Conservation (phyloP, 352 stramenopile genomes). For the Aphanomyces astaci region DNA sequence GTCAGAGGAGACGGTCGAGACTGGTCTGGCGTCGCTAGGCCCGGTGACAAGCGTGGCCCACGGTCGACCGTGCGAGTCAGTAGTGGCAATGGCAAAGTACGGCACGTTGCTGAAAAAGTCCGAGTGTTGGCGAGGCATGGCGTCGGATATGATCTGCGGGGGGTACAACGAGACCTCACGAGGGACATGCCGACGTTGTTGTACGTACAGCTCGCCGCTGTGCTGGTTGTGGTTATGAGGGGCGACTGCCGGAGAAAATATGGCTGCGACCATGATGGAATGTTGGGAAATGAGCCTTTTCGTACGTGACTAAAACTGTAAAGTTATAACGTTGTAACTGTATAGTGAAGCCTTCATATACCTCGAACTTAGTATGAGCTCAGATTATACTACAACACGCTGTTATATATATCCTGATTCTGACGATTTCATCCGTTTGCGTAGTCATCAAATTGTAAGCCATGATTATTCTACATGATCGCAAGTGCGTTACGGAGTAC, state of each 20-base stretch:
- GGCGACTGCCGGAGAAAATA: neutral
- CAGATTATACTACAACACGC: no score
- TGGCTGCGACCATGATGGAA: neutral
- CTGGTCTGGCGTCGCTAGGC: neutral
- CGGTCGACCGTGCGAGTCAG: neutral
- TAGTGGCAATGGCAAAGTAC: slow-evolving; percentile 15
- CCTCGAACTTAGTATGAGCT: no score
- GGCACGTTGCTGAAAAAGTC: slow-evolving; percentile 14
- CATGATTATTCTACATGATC: no score
- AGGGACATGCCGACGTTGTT: neutral
- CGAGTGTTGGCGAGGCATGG: slow-evolving; percentile 18
- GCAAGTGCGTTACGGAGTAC: no score
- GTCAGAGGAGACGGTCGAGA: neutral
- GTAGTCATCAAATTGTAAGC: neutral
- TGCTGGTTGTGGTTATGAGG: slow-evolving; percentile 1
- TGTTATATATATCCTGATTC: neutral
- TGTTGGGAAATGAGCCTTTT: neutral
- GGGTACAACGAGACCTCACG: neutral
- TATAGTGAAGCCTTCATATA: no score
- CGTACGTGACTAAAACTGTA: no score
- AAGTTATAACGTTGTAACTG: no score
- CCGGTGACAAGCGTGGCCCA: slow-evolving; percentile 19
- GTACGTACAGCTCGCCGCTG: neutral
- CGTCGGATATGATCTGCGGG: slow-evolving; percentile 6
- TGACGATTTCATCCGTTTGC: neutral